phyloP scores from a whole-genome alignment of 441 rosid species.

The Metrosideros polymorpha region DNA sequence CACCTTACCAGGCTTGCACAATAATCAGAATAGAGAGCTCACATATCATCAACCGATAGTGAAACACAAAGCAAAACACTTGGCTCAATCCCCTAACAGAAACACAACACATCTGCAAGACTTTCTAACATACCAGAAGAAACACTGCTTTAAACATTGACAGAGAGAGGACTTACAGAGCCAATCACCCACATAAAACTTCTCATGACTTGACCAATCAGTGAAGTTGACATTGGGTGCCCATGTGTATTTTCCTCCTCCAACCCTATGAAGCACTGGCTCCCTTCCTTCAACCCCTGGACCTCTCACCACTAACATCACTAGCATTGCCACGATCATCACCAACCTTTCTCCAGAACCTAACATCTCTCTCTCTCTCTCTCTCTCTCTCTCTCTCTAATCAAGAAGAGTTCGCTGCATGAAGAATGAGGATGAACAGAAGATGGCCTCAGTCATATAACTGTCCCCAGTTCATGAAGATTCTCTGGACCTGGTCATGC shows the following conservation, averaged over 20 bases:
- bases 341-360: background rate
- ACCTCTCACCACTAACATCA: background rate
- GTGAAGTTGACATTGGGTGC: background rate
- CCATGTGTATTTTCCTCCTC: slow-evolving; percentile 6
- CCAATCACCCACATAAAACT: slow-evolving; percentile 8
- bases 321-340: background rate
- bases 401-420: background rate
- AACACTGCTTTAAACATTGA: background rate
- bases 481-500: background rate
- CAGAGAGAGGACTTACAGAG: slow-evolving; percentile 1
- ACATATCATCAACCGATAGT: background rate
- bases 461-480: background rate
- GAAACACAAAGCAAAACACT: background rate
- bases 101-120: background rate
- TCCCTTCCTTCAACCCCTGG: background rate
- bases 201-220: background rate
- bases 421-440: background rate
- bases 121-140: background rate
- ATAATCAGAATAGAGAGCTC: no score
- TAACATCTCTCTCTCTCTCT: background rate
- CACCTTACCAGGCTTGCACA: no score
- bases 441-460: background rate
- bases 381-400: background rate
- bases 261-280: slow-evolving; percentile 6
- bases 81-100: background rate